Evolutionary conservation across 805 yeast species (phyloP).

Genomic region (Candida nonsorbophila): DNA sequence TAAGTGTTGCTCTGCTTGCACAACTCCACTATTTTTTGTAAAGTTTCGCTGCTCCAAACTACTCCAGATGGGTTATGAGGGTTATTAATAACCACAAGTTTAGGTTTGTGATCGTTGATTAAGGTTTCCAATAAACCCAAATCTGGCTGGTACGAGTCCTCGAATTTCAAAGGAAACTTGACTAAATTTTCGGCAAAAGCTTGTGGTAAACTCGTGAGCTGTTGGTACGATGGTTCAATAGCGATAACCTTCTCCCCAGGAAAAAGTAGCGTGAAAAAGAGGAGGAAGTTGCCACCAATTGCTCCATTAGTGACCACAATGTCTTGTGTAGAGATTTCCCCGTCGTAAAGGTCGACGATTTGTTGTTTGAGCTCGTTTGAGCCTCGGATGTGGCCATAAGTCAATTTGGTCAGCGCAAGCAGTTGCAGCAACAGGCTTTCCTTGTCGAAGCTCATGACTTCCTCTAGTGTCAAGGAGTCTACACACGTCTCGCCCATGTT

Average conservation of each 20-base stretch:
- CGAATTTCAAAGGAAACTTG: conserved; percentile 23
- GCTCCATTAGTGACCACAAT: conserved; percentile 51
- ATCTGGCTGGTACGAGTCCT: conserved; percentile 32
- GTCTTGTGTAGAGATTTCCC: conserved; percentile 14
- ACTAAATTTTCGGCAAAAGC: conserved; percentile 39
- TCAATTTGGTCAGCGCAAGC: conserved; percentile 21
- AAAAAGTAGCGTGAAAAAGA: conserved; percentile 38
- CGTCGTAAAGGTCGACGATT: conserved; percentile 32
- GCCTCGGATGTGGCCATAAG: conserved; percentile 46
- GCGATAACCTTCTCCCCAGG: conserved; percentile 44
- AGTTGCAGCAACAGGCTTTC: too few species aligned
- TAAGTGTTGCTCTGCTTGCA: conserved; percentile 28
- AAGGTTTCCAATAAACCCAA: conserved; percentile 22
- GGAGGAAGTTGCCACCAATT: conserved; percentile 49
- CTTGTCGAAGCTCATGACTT: conserved; percentile 22
- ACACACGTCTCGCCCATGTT: conserved; percentile 53
- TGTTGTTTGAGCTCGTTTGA: conserved; percentile 30
- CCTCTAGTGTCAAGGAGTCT: conserved; percentile 36
- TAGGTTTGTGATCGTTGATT: conserved; percentile 29
- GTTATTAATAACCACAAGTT: conserved; percentile 40
- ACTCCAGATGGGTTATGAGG: conserved; percentile 47
- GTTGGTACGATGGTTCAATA: conserved; percentile 48
- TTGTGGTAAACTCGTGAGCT: conserved; percentile 41
- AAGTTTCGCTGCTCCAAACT: conserved; percentile 28
- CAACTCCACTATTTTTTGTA: conserved; percentile 30